phyloP scores from a whole-genome alignment of 805 yeast species.

The Candida koratica region DNA sequence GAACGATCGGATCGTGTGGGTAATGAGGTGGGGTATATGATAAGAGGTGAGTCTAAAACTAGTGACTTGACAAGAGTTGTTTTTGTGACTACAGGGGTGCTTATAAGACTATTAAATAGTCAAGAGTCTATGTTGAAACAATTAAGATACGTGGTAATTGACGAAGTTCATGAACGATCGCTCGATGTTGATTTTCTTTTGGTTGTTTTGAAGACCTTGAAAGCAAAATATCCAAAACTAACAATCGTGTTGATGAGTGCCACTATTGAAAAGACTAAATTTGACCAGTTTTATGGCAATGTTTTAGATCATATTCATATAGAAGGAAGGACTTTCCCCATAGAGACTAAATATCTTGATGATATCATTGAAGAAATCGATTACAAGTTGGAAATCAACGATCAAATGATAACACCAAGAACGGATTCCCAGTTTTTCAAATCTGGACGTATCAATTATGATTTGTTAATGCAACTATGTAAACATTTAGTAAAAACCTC shows the following conservation, averaged over 20 bases:
- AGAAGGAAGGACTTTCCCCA: slow-evolving; percentile 92
- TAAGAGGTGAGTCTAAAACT: slow-evolving; percentile 83
- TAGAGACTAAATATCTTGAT: slow-evolving; percentile 70
- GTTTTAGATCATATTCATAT: slow-evolving; percentile 67
- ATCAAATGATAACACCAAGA: slow-evolving; percentile 48
- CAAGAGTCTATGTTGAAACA: slow-evolving; percentile 38
- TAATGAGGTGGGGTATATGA: slow-evolving; percentile 80
- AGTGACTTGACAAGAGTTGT: slow-evolving; percentile 61
- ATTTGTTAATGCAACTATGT: slow-evolving; percentile 53
- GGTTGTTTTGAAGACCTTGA: slow-evolving; percentile 65
- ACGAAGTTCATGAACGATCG: slow-evolving; percentile 96
- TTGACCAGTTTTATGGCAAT: slow-evolving; percentile 59
- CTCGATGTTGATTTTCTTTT: slow-evolving; percentile 84
- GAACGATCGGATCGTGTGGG: slow-evolving; percentile 70
- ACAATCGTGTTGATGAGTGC: slow-evolving; percentile 89
- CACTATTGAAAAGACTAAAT: slow-evolving; percentile 71
- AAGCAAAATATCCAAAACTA: slow-evolving; percentile 48
- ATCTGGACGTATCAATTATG: slow-evolving; percentile 69
- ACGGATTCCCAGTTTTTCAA: slow-evolving; percentile 65
- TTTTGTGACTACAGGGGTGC: slow-evolving; percentile 90
- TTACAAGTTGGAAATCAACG: slow-evolving; percentile 47
- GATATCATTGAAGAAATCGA: slow-evolving; percentile 54
- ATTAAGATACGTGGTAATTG: slow-evolving; percentile 72
- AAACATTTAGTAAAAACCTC: slow-evolving; percentile 20
- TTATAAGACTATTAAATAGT: slow-evolving; percentile 49